Conservation (phyloP, 257 asterid genomes). For the Solanum arcanum region DNA sequence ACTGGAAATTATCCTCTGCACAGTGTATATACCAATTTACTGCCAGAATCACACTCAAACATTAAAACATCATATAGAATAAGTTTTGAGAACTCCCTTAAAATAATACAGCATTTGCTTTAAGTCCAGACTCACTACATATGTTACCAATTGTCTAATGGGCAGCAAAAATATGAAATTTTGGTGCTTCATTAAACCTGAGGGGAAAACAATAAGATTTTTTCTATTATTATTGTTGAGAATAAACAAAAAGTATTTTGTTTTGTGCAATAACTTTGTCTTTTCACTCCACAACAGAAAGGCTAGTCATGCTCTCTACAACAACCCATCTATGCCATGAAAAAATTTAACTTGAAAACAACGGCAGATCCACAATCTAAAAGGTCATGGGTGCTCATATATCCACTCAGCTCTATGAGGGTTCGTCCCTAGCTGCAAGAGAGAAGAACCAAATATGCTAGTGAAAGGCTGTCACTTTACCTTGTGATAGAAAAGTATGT, state of each 20-base stretch:
- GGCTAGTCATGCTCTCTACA: not conserved
- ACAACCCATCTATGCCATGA: not conserved
- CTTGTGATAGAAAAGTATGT: not conserved
- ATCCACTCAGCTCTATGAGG: not conserved
- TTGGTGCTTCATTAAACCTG: not conserved
- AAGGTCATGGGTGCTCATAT: not conserved
- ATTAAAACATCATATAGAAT: not conserved
- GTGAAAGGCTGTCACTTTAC: not conserved
- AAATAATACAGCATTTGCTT: not conserved
- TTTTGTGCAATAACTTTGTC: not conserved
- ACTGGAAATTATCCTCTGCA: not conserved
- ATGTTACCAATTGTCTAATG: not conserved
- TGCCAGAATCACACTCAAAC: not conserved
- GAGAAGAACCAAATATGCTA: not conserved
- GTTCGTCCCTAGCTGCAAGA: not conserved
- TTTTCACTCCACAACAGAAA: not conserved
- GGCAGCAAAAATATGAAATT: not conserved
- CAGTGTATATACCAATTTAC: not conserved
- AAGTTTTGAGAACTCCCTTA: not conserved
- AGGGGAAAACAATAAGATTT: not conserved
- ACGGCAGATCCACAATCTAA: not conserved
- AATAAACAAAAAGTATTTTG: not conserved
- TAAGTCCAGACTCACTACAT: not conserved
- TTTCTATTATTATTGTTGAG: not conserved
- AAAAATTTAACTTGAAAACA: not conserved